Evolutionary conservation across 257 asterid species (phyloP).

Genomic region (Solanum bukasovii): DNA sequence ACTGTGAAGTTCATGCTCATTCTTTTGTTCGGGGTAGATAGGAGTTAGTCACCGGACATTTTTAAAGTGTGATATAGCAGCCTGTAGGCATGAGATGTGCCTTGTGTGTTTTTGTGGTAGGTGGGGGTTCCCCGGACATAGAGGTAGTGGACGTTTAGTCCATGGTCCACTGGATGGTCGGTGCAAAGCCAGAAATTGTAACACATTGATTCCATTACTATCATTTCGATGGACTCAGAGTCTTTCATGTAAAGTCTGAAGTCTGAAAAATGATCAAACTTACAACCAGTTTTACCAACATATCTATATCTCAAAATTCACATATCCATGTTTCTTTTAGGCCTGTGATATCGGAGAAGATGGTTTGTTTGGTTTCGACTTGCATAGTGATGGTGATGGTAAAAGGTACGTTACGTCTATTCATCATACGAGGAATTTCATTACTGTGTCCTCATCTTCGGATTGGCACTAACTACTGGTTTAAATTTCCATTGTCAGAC

Average conservation of each 20-base stretch:
- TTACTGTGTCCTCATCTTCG: neutral
- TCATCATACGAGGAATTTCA: neutral
- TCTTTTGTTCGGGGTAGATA: neutral
- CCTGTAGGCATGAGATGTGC: neutral
- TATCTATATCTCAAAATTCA: no score
- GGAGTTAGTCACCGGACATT: neutral
- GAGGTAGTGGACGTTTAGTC: neutral
- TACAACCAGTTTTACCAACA: neutral
- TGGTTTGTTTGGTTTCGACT: constrained; percentile 61
- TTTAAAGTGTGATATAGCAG: neutral
- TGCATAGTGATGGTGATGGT: constrained; percentile 84
- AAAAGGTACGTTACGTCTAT: constrained; percentile 29
- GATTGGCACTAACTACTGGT: neutral
- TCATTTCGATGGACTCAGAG: neutral
- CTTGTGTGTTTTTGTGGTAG: neutral
- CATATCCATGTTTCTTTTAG: constrained; percentile 16
- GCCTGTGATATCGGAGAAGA: constrained; percentile 73
- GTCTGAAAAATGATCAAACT: neutral
- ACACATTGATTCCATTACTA: neutral
- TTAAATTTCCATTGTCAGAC: constrained; percentile 26
- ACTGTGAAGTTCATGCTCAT: neutral
- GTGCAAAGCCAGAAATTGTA: neutral
- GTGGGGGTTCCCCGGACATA: no score
- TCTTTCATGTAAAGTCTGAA: neutral
- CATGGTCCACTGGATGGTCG: neutral